Percentiles rank a stretch among this genome's conserved stretches.
These are phyloP conservation scores for Kluyveromyces dobzhanskii DNA, from an alignment of 805 yeast species.

Conservation along the genomic window DNA sequence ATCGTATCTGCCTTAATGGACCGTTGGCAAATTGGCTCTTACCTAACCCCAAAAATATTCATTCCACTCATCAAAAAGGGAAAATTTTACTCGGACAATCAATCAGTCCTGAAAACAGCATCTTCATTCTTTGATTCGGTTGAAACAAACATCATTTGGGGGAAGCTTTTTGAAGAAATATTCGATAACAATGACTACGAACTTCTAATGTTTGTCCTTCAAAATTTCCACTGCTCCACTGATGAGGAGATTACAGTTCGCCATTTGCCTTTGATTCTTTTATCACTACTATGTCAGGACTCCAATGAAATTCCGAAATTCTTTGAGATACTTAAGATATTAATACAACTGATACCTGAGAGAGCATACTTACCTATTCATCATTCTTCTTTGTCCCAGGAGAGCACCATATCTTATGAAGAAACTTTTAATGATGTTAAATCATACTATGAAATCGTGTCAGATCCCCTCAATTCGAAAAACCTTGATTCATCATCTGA, in stretches of 20 bases:
- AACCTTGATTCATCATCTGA: slow-evolving; percentile 12
- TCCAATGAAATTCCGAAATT: slow-evolving; percentile 23
- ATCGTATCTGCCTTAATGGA: slow-evolving; percentile 75
- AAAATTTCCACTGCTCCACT: slow-evolving; percentile 53
- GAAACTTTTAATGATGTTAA: slow-evolving; percentile 25
- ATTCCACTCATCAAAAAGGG: slow-evolving; percentile 53
- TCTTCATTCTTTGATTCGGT: slow-evolving; percentile 75
- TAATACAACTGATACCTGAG: slow-evolving; percentile 53
- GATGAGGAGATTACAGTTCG: slow-evolving; percentile 80
- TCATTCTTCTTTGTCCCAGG: slow-evolving; percentile 27
- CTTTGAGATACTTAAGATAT: slow-evolving; percentile 32
- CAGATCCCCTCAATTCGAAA: slow-evolving; percentile 10
- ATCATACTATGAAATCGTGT: slow-evolving; percentile 27
- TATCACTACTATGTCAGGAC: slow-evolving; percentile 33
- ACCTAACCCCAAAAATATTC: slow-evolving; percentile 61
- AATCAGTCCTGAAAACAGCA: slow-evolving; percentile 45
- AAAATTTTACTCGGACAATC: slow-evolving; percentile 22
- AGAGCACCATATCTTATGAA: slow-evolving; percentile 8
- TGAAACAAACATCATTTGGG: slow-evolving; percentile 76
- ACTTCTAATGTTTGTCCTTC: slow-evolving; percentile 50
- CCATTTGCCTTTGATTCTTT: slow-evolving; percentile 66
- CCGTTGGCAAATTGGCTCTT: slow-evolving; percentile 87
- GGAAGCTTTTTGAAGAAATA: slow-evolving; percentile 37
- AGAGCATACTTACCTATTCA: slow-evolving; percentile 52
- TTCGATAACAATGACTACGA: slow-evolving; percentile 32